A percentile compares a stretch with the other conserved stretches of the same genome.
These are phyloP conservation scores for Entomortierella parvispora DNA, from an alignment of 192 early-diverging fungal species.

Conservation along the genomic window DNA sequence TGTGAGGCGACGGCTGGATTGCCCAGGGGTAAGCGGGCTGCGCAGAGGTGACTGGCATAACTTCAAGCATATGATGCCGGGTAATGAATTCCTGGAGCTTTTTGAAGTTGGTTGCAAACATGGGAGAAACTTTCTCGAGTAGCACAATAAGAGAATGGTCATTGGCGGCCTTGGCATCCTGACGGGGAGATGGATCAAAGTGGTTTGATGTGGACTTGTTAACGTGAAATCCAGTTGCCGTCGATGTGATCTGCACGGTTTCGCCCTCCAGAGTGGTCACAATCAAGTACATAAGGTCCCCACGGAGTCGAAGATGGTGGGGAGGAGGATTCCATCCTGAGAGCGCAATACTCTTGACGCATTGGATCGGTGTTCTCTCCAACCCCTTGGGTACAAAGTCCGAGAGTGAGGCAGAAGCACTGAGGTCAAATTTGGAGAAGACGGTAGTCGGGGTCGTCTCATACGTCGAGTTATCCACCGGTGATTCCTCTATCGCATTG, in stretches of 20 bases:
- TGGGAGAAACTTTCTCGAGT: conserved; percentile 71
- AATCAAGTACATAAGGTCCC: conserved; percentile 93
- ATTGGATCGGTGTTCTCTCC: conserved; percentile 65
- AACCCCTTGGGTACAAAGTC: conserved; percentile 66
- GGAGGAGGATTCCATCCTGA: conserved; percentile 97
- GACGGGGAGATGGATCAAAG: conserved; percentile 68
- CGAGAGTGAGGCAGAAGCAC: conserved; percentile 55
- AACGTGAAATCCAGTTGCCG: conserved; percentile 88
- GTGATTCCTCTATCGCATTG: conserved; percentile 23
- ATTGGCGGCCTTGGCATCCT: conserved; percentile 53
- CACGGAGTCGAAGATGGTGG: conserved; percentile 73
- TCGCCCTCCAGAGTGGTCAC: conserved; percentile 88
- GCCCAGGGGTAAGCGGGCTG: conserved; percentile 86
- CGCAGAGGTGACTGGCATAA: conserved; percentile 74
- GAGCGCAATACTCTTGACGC: conserved; percentile 76
- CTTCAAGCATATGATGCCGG: conserved; percentile 80
- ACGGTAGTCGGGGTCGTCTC: conserved; percentile 57
- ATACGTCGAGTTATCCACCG: conserved; percentile 43
- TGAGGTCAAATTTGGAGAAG: conserved; percentile 61
- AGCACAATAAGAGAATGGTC: conserved; percentile 76
- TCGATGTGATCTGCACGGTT: conserved; percentile 85
- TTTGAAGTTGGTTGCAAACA: conserved; percentile 75
- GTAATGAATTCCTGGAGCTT: conserved; percentile 72
- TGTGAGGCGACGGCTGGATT: conserved; percentile 65
- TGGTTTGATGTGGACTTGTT: conserved; percentile 78